phyloP scores from a whole-genome alignment of 306 rosid genomes.

The Cicer chorassanicum region DNA sequence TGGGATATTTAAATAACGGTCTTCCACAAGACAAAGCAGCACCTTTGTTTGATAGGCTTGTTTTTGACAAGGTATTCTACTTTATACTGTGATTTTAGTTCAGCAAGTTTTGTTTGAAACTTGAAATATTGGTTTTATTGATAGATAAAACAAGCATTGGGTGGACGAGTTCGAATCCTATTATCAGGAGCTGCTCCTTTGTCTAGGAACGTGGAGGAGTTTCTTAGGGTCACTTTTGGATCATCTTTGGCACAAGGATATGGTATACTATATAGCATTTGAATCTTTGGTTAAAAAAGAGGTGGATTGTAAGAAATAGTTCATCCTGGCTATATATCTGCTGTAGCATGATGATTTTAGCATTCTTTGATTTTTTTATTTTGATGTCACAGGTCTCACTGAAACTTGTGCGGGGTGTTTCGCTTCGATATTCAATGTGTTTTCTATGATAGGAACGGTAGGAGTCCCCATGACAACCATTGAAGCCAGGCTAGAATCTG shows the following conservation, averaged over 20 bases:
- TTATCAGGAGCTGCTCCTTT: conserved; percentile 96
- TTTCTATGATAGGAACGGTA: conserved; percentile 86
- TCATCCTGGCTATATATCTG: neutral
- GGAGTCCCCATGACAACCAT: conserved; percentile 89
- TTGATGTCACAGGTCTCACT: conserved; percentile 70
- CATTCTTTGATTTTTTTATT: neutral
- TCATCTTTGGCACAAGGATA: conserved; percentile 87
- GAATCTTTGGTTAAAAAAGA: conserved; percentile 28
- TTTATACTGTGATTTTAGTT: conserved; percentile 28
- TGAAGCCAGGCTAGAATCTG: conserved; percentile 90
- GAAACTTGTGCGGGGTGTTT: conserved; percentile 89
- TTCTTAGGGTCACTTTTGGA: conserved; percentile 81
- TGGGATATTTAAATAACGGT: conserved; percentile 82
- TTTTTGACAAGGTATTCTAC: conserved; percentile 76
- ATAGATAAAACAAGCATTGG: conserved; percentile 80
- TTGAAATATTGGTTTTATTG: conserved; percentile 31
- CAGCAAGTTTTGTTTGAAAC: conserved; percentile 14
- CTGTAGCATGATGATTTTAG: neutral
- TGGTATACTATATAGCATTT: conserved; percentile 64
- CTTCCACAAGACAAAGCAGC: conserved; percentile 81
- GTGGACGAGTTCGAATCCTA: conserved; percentile 79
- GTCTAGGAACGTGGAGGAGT: conserved; percentile 89
- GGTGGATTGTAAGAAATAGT: conserved; percentile 9
- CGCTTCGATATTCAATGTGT: conserved; percentile 70
- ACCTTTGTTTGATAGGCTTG: conserved; percentile 80